Evolutionary conservation across 106 monocot genomes (phyloP).

Genomic region (Dendrobium officinale): DNA sequence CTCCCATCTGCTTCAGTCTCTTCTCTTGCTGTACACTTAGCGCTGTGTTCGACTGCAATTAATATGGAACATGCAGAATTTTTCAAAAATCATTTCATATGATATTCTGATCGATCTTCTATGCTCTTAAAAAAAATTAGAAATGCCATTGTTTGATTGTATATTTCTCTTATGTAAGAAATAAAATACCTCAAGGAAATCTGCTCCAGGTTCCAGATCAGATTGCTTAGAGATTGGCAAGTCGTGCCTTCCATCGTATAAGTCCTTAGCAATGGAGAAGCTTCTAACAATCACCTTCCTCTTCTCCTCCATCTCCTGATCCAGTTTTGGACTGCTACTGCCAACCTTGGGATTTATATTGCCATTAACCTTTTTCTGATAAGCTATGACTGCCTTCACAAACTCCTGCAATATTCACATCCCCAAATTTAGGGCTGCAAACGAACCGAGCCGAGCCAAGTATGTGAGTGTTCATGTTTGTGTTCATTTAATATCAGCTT

Average conservation of each 20-base stretch:
- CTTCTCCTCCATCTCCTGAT: conserved; percentile 66
- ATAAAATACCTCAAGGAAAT: conserved; percentile 58
- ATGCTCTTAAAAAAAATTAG: no score
- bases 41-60: conserved; percentile 52
- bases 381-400: conserved; percentile 71
- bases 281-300: conserved; percentile 62
- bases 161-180: no score
- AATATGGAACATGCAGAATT: no score
- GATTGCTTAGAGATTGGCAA: conserved; percentile 17
- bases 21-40: conserved; percentile 80
- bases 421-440: no score
- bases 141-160: no score
- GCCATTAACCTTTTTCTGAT: conserved; percentile 65
- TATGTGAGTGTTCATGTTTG: no score
- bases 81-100: no score
- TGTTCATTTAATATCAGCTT: no score
- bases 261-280: conserved; percentile 58
- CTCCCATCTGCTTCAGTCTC: conserved; percentile 91
- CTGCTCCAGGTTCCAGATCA: conserved; percentile 57
- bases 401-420: conserved; percentile 45
- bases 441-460: no score
- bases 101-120: no score
- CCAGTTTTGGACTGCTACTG: conserved; percentile 9
- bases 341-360: not conserved
- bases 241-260: conserved; percentile 31